Base-by-base conservation (phyloP, 225 moss, liverwort and hornwort species). In the Bryoerythrophyllum caledonicum region DNA sequence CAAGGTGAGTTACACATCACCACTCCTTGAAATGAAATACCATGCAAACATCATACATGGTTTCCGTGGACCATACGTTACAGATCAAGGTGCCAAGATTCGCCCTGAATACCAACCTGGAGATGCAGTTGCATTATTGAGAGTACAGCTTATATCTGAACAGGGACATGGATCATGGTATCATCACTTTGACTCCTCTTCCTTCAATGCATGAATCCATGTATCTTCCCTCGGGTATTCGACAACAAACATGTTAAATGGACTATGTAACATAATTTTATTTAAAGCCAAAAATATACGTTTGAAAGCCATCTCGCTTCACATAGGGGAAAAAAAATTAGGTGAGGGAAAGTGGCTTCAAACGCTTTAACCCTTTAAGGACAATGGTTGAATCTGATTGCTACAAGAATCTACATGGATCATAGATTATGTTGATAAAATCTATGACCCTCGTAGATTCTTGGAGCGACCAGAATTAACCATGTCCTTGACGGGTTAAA, bases 121-220 rank as follows among this genome's bases (percentile, higher is more conserved):
- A 35, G 58, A 61, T 49, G 5, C 32, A 32, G 2, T 2, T 67
- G 61, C 61, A 74, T 67, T 60, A 61, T 68, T 73, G 79, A 53
- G 61, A 38, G 67, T 24, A 65, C 68, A 61, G 61, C 30, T 61
- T 61, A 27, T 17, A 41, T 71, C 56, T 28, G 16, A 43, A 16
- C 59, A 49, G n/a, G 51, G 67, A 73, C 79, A 79, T 72, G 65
- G 70, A 69, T 24, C 55, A 56, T 38, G 52, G 46, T 27, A 60
- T 78, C 30, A 71, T 63, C 64, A 23, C 49, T 58, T 72, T 6
- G 56, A 72, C 78, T 58, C 46, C 34, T 20, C 1, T 72, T 48
- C 23, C 34, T 65, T 58, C 60, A 60, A 67, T 14, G 30, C 30
- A 8, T 10, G 38, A 10, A 49, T 78, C 32, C 58, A 66, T n/a